These are phyloP conservation scores for Termitomyces sp. DNA, from an alignment of 768 basidiomycete species.

Conservation along the genomic window DNA sequence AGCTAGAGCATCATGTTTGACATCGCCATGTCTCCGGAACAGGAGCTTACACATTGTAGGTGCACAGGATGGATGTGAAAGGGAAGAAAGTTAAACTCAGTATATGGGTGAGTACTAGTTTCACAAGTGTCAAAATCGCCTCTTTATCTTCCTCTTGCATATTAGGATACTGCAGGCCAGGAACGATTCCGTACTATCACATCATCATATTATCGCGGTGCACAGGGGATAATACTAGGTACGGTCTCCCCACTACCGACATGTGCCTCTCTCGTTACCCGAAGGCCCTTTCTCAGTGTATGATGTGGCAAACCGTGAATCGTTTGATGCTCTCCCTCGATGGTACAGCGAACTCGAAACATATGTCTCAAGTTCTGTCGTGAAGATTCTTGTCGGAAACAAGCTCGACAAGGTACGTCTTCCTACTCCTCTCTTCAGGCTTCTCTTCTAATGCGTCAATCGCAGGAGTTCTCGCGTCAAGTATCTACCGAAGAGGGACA, in stretches of 20 bases:
- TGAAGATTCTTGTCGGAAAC: conserved; percentile 92
- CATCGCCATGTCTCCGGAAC: background rate
- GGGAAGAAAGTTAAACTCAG: conserved; percentile 87
- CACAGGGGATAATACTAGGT: conserved; percentile 80
- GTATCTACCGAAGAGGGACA: conserved; percentile 75
- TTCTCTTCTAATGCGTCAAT: background rate
- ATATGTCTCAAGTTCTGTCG: conserved; percentile 79
- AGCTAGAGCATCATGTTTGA: conserved; percentile 20
- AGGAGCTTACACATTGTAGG: conserved; percentile 33
- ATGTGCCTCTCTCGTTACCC: background rate
- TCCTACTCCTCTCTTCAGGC: too few species aligned
- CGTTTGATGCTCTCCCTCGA: conserved; percentile 88
- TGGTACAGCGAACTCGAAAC: conserved; percentile 95
- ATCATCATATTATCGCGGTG: conserved; percentile 89
- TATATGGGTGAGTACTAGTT: conserved; percentile 79
- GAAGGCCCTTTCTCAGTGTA: conserved; percentile 56
- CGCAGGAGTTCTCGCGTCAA: conserved; percentile 84
- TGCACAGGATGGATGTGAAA: conserved; percentile 83
- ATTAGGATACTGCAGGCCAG: conserved; percentile 93
- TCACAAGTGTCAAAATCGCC: background rate
- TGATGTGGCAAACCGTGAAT: conserved; percentile 88
- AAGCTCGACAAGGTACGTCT: conserved; percentile 81
- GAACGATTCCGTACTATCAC: conserved; percentile 96
- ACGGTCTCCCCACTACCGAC: conserved; percentile 2
- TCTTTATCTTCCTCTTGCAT: background rate